These are phyloP conservation scores for Blumeria hordei DNA, from an alignment of 2,329 filamentous ascomycete species.

Conservation along the genomic window DNA sequence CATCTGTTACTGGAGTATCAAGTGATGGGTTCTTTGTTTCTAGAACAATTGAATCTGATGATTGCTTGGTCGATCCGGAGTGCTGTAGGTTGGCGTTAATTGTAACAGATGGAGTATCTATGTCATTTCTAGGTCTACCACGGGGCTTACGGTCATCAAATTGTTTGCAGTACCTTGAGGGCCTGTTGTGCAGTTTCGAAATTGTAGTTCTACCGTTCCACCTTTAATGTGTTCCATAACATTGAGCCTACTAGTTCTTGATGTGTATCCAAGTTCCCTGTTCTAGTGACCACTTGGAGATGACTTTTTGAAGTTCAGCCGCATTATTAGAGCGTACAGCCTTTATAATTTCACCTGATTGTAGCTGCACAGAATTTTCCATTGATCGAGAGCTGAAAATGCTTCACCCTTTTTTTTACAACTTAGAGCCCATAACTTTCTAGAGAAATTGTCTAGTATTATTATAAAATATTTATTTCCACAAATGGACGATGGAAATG, in stretches of 20 bases:
- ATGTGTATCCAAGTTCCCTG: neutral
- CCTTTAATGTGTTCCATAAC: slow-evolving; percentile 1
- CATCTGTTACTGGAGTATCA: too few relatives aligned
- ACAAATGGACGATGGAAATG: neutral
- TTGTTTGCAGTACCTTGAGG: neutral
- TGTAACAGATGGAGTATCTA: too few relatives aligned
- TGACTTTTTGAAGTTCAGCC: neutral
- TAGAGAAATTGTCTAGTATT: neutral
- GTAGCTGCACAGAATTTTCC: neutral
- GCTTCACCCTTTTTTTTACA: neutral
- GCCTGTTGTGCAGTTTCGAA: neutral
- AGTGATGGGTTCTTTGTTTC: too few relatives aligned
- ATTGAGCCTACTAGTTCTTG: neutral
- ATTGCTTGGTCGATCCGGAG: too few relatives aligned
- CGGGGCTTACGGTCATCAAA: neutral
- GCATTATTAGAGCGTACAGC: neutral
- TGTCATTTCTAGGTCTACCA: neutral
- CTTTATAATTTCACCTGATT: neutral
- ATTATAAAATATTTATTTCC: neutral
- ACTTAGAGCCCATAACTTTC: neutral
- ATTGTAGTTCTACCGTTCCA: neutral
- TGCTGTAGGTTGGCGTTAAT: too few relatives aligned
- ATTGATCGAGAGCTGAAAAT: neutral
- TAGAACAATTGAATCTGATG: too few relatives aligned
- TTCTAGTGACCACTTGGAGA: neutral